These are phyloP conservation scores for Debaryomyces hansenii DNA, from an alignment of 805 yeast species.

Conservation along the genomic window DNA sequence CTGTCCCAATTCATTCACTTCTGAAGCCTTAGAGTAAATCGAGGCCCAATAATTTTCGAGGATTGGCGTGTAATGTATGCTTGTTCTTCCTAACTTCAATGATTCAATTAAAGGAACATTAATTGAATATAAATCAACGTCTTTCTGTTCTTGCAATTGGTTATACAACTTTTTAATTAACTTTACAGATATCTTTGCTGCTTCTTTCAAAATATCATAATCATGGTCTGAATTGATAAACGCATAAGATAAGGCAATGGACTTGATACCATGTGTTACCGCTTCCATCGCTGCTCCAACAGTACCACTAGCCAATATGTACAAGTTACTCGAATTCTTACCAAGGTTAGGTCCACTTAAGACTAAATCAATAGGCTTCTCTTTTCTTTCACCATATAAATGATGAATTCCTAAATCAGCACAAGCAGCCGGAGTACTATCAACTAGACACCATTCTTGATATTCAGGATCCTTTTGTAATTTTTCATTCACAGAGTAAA, in stretches of 20 bases:
- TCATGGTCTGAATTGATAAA: conserved; percentile 57
- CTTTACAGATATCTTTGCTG: conserved; percentile 66
- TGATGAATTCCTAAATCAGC: conserved; percentile 87
- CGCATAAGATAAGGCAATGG: conserved; percentile 88
- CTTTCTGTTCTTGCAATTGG: conserved; percentile 51
- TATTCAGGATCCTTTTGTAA: conserved; percentile 29
- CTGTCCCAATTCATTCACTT: conserved; percentile 22
- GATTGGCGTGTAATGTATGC: conserved; percentile 73
- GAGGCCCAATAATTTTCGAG: conserved; percentile 79
- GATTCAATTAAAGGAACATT: conserved; percentile 74
- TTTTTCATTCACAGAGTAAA: conserved; percentile 48
- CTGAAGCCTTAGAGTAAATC: conserved; percentile 41
- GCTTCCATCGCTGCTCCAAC: conserved; percentile 98
- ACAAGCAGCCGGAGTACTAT: conserved; percentile 96
- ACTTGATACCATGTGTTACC: conserved; percentile 63
- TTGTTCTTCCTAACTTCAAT: conserved; percentile 56
- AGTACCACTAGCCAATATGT: conserved; percentile 89
- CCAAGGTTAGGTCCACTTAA: conserved; percentile 96
- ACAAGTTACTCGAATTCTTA: conserved; percentile 84
- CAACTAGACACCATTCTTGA: conserved; percentile 83
- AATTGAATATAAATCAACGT: conserved; percentile 73
- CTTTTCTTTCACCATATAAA: conserved; percentile 43
- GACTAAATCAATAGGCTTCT: conserved; percentile 76
- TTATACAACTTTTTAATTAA: conserved; percentile 58
- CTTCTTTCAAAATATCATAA: conserved; percentile 53